Percentiles rank a stretch among this genome's conserved stretches.
phyloP scores from a whole-genome alignment of 2,329 filamentous ascomycete genomes.

The Xylariaceae sp. region DNA sequence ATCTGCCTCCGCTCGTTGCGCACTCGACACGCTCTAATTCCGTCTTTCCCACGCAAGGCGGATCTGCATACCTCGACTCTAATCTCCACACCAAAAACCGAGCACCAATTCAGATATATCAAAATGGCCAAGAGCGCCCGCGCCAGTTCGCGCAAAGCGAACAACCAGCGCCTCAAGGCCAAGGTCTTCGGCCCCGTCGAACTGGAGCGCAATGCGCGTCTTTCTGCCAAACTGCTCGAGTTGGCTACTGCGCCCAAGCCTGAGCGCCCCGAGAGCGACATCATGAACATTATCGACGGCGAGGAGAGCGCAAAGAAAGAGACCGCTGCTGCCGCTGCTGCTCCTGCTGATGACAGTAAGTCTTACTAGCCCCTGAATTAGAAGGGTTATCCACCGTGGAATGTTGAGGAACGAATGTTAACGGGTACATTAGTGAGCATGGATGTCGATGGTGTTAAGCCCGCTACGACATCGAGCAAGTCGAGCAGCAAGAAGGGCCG shows the following conservation, averaged over 20 bases:
- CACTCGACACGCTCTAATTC: not conserved
- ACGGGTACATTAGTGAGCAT: conserved; percentile 39
- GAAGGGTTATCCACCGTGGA: not conserved
- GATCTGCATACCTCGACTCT: not conserved
- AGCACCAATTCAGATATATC: not conserved
- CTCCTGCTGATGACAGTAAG: conserved; percentile 31
- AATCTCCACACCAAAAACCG: not conserved
- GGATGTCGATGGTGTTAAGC: conserved; percentile 51
- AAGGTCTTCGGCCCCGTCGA: conserved; percentile 82
- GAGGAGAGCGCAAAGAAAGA: not conserved
- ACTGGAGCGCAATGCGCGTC: conserved; percentile 70
- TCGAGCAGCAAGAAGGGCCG: conserved; percentile 42
- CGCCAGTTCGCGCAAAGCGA: conserved; percentile 73
- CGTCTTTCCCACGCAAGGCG: too few relatives aligned
- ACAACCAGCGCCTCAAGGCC: conserved; percentile 73
- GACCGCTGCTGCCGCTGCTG: conserved; percentile 25
- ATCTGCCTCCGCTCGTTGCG: not conserved
- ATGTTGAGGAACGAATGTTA: conserved; percentile 6
- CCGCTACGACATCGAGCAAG: conserved; percentile 28
- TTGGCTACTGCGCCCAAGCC: conserved; percentile 72
- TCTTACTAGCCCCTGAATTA: not conserved
- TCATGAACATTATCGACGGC: conserved; percentile 45
- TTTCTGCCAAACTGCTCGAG: conserved; percentile 81
- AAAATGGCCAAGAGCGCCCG: conserved; percentile 83
- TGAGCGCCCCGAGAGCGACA: conserved; percentile 37